Evolutionary conservation across 2,329 filamentous ascomycete genomes (phyloP).

Genomic region (Lachnellula cervina): DNA sequence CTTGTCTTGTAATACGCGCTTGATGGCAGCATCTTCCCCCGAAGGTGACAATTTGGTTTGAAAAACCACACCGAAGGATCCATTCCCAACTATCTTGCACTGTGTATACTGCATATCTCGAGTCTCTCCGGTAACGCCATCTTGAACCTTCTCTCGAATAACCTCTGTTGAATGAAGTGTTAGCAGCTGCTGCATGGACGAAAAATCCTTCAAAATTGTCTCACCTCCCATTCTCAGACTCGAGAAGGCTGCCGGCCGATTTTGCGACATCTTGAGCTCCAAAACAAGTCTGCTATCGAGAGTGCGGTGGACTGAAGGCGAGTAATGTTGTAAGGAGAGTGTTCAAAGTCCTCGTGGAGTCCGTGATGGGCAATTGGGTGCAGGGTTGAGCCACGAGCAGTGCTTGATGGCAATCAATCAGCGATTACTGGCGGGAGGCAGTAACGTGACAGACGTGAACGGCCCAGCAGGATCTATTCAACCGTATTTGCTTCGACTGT

Average conservation of each 20-base stretch:
- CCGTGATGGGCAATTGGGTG: constrained; percentile 49
- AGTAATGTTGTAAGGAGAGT: constrained; percentile 41
- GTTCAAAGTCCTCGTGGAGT: constrained; percentile 39
- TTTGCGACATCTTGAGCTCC: constrained; percentile 69
- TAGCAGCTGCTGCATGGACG: constrained; percentile 19
- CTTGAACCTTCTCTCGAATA: constrained; percentile 97
- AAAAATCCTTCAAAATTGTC: constrained; percentile 10
- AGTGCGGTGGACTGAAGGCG: constrained; percentile 38
- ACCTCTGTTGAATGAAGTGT: constrained; percentile 62
- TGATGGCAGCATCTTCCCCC: constrained; percentile 97
- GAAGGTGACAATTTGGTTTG: constrained; percentile 98
- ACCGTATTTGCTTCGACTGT: constrained; percentile 18
- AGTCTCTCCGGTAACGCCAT: constrained; percentile 94
- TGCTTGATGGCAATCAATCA: constrained; percentile 11
- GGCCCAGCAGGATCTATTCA: constrained; percentile 19
- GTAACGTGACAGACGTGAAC: constrained; percentile 25
- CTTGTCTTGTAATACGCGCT: constrained; percentile 98
- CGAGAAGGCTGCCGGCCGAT: constrained; percentile 82
- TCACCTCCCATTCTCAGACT: constrained; percentile 96
- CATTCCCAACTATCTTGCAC: constrained; percentile 99
- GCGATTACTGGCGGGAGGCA: constrained; percentile 16
- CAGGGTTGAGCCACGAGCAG: constrained; percentile 17
- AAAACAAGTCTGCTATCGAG: constrained; percentile 34
- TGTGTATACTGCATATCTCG: constrained; percentile 97
- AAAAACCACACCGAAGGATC: constrained; percentile 97